phyloP scores from a whole-genome alignment of 2,329 filamentous ascomycete genomes.

The Trichoderma sp. region DNA sequence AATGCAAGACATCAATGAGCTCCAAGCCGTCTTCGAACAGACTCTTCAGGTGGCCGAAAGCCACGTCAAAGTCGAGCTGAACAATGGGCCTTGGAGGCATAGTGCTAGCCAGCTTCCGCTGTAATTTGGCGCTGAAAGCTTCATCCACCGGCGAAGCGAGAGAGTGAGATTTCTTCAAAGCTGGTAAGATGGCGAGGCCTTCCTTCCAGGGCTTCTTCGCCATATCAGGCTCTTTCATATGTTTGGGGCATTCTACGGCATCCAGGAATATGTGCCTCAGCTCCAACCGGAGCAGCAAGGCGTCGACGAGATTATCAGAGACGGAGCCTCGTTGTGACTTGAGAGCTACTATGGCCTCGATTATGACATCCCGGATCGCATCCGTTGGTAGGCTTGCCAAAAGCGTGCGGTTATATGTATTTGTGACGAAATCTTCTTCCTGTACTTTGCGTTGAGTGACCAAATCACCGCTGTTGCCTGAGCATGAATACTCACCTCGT shows the following conservation, averaged over 20 bases:
- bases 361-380: slow-evolving; percentile 54
- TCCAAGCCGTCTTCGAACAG: slow-evolving; percentile 72
- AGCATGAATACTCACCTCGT: slow-evolving; percentile 61
- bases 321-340: slow-evolving; percentile 41
- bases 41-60: slow-evolving; percentile 65
- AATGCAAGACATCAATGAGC: slow-evolving; percentile 64
- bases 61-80: slow-evolving; percentile 68
- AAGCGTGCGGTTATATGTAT: slow-evolving; percentile 79
- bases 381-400: slow-evolving; percentile 61
- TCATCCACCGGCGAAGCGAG: slow-evolving; percentile 66
- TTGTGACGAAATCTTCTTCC: slow-evolving; percentile 96
- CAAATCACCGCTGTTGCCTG: background rate
- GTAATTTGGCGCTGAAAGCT: slow-evolving; percentile 88
- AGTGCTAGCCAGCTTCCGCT: slow-evolving; percentile 87
- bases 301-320: slow-evolving; percentile 44
- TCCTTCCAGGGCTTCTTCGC: slow-evolving; percentile 52
- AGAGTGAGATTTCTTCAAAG: slow-evolving; percentile 57
- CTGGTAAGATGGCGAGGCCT: slow-evolving; percentile 50
- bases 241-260: slow-evolving; percentile 49
- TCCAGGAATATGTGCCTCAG: slow-evolving; percentile 64
- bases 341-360: slow-evolving; percentile 54
- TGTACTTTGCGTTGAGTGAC: slow-evolving; percentile 34
- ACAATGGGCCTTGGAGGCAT: slow-evolving; percentile 92
- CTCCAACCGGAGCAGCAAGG: slow-evolving; percentile 63
- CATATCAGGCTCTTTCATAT: slow-evolving; percentile 45